Base-by-base conservation (phyloP, 768 basidiomycete genomes). In the Xanthoconium stramineum region DNA sequence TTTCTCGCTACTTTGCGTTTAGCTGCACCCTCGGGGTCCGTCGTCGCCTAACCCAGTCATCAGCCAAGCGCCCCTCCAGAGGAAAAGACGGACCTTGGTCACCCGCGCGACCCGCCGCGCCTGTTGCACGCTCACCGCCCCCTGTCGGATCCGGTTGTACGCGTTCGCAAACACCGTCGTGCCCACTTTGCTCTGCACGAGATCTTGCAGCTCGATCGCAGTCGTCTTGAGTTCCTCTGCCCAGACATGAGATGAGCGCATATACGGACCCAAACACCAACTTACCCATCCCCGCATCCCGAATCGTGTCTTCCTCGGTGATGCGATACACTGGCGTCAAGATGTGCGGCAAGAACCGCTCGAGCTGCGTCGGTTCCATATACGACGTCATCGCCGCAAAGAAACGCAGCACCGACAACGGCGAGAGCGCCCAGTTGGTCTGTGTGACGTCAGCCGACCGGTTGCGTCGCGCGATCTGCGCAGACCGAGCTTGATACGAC, bases 351-450 rank as follows among this genome's bases (percentile, higher is more conserved):
- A 96, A 76, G 74, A 88, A 96, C 28, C 72, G 75, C 61, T 89
- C 83, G 0, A 92, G 75, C 17, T 76, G 72, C 0, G 66, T 57
- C 0, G 76, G 67, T 0, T 86, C 82, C 79, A 98, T 83, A 64
- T 82, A 73, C 3, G 88, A 83, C 3, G 83, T 74, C 85, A 97
- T 93, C 0, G 94, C 95, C 0, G 94, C 97, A 63, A 98, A 97
- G 88, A 94, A 97, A 15, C 91, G 86, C 44, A 99, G 70, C 40
- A 88, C 82, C 0, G 92, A 83, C 2, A 88, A 71, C 0, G 94
- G 89, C 55, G 93, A 89, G 30, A 88, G 82, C 5, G 84, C 77
- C 94, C 96, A 98, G 65, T 87, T 88, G 1, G 77, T 73, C 92
- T 97, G 65, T 24, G 39, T 20, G 35, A 47, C 60, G 46, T 64